These are phyloP conservation scores for Aspergillus egyptiacus DNA, from an alignment of 495 filamentous ascomycete genomes.

Conservation along the genomic window DNA sequence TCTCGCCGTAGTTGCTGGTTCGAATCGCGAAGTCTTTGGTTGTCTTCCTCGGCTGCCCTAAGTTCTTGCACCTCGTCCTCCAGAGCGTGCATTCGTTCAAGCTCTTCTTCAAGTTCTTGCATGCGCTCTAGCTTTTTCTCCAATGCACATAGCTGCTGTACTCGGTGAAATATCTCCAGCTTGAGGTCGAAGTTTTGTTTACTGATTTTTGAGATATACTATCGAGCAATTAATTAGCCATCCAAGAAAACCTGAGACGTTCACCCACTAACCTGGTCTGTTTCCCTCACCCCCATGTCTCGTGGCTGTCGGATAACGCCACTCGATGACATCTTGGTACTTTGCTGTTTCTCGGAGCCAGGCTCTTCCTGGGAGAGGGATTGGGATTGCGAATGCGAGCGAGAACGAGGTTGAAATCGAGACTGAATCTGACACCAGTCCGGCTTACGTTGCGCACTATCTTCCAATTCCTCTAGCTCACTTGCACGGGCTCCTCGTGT, in stretches of 20 bases:
- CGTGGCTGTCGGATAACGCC: slow-evolving; percentile 29
- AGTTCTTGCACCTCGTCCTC: slow-evolving; percentile 59
- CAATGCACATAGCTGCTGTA: slow-evolving; percentile 55
- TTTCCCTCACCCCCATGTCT: slow-evolving; percentile 48
- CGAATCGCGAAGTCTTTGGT: slow-evolving; percentile 37
- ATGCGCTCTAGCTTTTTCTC: slow-evolving; percentile 66
- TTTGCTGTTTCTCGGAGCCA: slow-evolving; percentile 34
- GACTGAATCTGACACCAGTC: slow-evolving; percentile 30
- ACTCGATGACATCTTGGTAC: slow-evolving; percentile 21
- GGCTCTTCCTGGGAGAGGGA: slow-evolving; percentile 24
- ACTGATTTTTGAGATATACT: slow-evolving; percentile 58
- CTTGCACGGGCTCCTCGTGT: slow-evolving; percentile 30
- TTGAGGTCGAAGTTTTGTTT: slow-evolving; percentile 92
- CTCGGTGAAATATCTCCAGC: slow-evolving; percentile 70
- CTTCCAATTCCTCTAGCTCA: slow-evolving; percentile 22
- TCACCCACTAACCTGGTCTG: slow-evolving; percentile 39
- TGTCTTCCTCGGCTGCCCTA: slow-evolving; percentile 49
- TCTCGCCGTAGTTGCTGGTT: slow-evolving; percentile 66
- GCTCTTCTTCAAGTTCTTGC: slow-evolving; percentile 59
- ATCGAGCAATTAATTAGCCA: slow-evolving; percentile 4
- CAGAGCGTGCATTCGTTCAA: slow-evolving; percentile 58
- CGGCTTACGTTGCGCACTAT: slow-evolving; percentile 24
- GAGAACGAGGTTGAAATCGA: no score
- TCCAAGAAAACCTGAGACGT: background rate
- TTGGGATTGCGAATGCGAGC: slow-evolving; percentile 11